phyloP scores from a whole-genome alignment of 78 protist genomes.

The Speleostelium caveatum region DNA sequence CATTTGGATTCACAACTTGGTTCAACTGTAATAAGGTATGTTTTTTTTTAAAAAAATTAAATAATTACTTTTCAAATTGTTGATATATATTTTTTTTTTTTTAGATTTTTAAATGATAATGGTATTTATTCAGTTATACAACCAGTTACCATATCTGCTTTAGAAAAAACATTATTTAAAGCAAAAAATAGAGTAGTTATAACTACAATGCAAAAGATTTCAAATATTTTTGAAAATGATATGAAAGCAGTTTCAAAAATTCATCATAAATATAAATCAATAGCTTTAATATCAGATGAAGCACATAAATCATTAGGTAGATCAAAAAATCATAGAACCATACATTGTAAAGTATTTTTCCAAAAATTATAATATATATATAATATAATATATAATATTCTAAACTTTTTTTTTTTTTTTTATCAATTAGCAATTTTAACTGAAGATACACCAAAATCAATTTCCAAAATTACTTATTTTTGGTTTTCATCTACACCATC shows the following conservation, averaged over 20 bases:
- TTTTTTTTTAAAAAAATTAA: background rate
- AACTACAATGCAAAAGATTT: slow-evolving; percentile 78
- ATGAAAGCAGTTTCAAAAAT: no score
- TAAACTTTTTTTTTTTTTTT: no score
- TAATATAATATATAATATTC: no score
- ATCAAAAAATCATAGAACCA: slow-evolving; percentile 10
- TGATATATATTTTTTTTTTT: background rate
- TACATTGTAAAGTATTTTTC: slow-evolving; percentile 17
- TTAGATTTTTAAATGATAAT: slow-evolving; percentile 52
- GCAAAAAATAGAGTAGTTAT: slow-evolving; percentile 57
- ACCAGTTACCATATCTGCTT: background rate
- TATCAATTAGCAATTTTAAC: slow-evolving; percentile 26
- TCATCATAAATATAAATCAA: slow-evolving; percentile 23
- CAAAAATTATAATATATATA: no score
- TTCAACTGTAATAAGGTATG: slow-evolving; percentile 27
- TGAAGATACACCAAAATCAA: slow-evolving; percentile 18
- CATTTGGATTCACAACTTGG: slow-evolving; percentile 76
- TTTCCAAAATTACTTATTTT: slow-evolving; percentile 59
- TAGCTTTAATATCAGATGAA: slow-evolving; percentile 77
- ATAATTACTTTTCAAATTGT: background rate
- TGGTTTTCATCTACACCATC: slow-evolving; percentile 78
- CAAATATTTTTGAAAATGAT: slow-evolving; percentile 20
- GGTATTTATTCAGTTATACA: slow-evolving; percentile 14
- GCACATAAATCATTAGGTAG: slow-evolving; percentile 67
- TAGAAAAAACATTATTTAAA: slow-evolving; percentile 19